Evolutionary conservation across 352 stramenopile species (phyloP).

Genomic region (Plasmopara muralis): DNA sequence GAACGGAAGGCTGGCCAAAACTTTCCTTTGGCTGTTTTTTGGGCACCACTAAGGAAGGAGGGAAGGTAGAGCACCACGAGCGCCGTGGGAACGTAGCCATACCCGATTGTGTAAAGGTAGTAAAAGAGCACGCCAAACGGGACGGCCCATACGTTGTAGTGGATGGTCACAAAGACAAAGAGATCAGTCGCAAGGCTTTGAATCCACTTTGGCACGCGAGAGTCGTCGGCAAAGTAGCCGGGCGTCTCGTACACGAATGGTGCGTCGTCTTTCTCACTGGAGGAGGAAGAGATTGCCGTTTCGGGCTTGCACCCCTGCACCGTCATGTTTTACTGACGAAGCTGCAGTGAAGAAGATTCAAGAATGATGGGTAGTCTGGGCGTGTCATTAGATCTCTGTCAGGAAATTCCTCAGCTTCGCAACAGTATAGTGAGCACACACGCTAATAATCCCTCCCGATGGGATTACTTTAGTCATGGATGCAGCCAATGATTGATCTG

Average conservation of each 20-base stretch:
- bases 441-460: too few species aligned
- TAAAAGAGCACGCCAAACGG: constrained; percentile 50
- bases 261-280: constrained; percentile 8
- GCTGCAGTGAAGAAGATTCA: not conserved
- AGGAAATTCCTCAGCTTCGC: too few species aligned
- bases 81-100: constrained; percentile 44
- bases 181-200: constrained; percentile 32
- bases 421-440: too few species aligned
- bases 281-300: not conserved
- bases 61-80: constrained; percentile 55
- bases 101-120: constrained; percentile 52
- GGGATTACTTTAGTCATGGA: too few species aligned
- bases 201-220: constrained; percentile 35
- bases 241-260: constrained; percentile 41
- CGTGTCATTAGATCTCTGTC: too few species aligned
- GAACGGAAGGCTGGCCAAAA: constrained; percentile 45
- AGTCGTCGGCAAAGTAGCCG: constrained; percentile 39
- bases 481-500: too few species aligned
- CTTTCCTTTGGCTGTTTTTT: constrained; percentile 46
- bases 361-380: too few species aligned
- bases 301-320: constrained; percentile 20
- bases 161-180: constrained; percentile 61
- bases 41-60: constrained; percentile 48
- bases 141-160: constrained; percentile 69
- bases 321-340: constrained; percentile 15